Conservation (phyloP, 768 basidiomycete genomes). For the Boletales sp. region DNA sequence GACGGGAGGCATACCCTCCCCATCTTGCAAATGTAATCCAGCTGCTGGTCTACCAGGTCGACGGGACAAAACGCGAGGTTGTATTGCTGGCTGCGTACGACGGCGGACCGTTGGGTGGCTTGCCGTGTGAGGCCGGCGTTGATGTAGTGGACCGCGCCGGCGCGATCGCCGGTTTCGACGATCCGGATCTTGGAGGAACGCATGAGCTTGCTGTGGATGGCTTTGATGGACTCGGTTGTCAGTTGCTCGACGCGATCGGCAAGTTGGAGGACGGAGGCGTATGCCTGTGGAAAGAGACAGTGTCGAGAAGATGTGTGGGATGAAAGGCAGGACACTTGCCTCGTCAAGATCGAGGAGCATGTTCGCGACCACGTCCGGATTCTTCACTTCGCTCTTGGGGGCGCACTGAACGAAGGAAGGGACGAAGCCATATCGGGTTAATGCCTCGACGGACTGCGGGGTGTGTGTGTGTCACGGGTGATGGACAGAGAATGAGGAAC, state of each 20-base stretch:
- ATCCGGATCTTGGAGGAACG: slow-evolving; percentile 29
- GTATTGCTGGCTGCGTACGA: slow-evolving; percentile 30
- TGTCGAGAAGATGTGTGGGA: neutral
- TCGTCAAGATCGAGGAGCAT: slow-evolving; percentile 25
- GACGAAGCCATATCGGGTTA: slow-evolving; percentile 25
- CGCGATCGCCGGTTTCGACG: slow-evolving; percentile 6
- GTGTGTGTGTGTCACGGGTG: neutral
- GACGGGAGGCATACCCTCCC: slow-evolving; percentile 20
- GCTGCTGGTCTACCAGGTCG: slow-evolving; percentile 29
- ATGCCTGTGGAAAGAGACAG: slow-evolving; percentile 18
- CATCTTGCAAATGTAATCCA: slow-evolving; percentile 35
- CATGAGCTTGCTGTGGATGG: slow-evolving; percentile 29
- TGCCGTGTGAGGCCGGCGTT: slow-evolving; percentile 30
- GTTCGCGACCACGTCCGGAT: slow-evolving; percentile 19
- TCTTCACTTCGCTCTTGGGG: slow-evolving; percentile 21
- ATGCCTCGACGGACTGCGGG: slow-evolving; percentile 23
- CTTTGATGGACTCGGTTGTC: slow-evolving; percentile 28
- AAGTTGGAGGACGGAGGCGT: slow-evolving; percentile 18
- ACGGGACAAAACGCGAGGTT: slow-evolving; percentile 32
- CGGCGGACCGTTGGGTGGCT: slow-evolving; percentile 26
- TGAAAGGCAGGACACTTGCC: slow-evolving; percentile 5
- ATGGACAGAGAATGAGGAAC: neutral
- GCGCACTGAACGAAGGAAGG: slow-evolving; percentile 22
- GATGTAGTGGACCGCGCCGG: slow-evolving; percentile 21
- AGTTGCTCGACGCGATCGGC: slow-evolving; percentile 23